Conservation (phyloP, 2,329 filamentous ascomycete species). For the Hypoxylon sp. region DNA sequence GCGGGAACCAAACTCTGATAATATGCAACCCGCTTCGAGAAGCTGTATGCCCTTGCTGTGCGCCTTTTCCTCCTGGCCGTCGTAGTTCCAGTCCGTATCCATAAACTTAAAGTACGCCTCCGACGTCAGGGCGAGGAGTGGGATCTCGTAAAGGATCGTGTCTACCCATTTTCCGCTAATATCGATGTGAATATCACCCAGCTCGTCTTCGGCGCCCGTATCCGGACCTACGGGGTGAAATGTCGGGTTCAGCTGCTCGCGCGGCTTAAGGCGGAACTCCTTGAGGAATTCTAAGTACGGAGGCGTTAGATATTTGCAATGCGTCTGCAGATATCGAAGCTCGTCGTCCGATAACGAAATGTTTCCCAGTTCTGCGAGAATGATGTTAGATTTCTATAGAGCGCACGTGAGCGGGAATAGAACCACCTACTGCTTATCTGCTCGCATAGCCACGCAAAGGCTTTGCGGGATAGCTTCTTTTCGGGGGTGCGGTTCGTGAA, state of each 20-base stretch:
- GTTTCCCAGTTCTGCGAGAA: conserved; percentile 75
- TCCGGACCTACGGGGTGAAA: conserved; percentile 67
- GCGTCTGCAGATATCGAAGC: conserved; percentile 76
- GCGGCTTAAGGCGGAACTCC: conserved; percentile 80
- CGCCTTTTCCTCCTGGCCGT: conserved; percentile 85
- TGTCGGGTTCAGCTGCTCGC: conserved; percentile 77
- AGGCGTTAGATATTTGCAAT: conserved; percentile 80
- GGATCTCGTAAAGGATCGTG: conserved; percentile 98
- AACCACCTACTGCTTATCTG: conserved; percentile 76
- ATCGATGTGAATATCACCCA: conserved; percentile 78
- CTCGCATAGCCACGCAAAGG: conserved; percentile 83
- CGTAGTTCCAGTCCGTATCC: conserved; percentile 90
- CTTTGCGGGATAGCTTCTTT: conserved; percentile 85
- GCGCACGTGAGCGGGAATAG: conserved; percentile 17
- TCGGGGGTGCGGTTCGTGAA: conserved; percentile 96
- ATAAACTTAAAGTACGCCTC: conserved; percentile 98
- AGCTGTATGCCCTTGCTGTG: conserved; percentile 80
- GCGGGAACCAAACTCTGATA: conserved; percentile 94
- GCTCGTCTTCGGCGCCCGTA: conserved; percentile 67
- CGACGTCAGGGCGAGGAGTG: conserved; percentile 87
- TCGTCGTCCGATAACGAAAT: conserved; percentile 83
- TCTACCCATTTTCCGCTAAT: conserved; percentile 89
- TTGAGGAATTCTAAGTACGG: conserved; percentile 84
- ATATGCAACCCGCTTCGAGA: conserved; percentile 81
- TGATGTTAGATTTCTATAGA: conserved; percentile 36